A percentile compares a stretch with the other conserved stretches of the same genome.
Conservation (phyloP, 441 rosid species). For the Pelargonium fulgidum region DNA sequence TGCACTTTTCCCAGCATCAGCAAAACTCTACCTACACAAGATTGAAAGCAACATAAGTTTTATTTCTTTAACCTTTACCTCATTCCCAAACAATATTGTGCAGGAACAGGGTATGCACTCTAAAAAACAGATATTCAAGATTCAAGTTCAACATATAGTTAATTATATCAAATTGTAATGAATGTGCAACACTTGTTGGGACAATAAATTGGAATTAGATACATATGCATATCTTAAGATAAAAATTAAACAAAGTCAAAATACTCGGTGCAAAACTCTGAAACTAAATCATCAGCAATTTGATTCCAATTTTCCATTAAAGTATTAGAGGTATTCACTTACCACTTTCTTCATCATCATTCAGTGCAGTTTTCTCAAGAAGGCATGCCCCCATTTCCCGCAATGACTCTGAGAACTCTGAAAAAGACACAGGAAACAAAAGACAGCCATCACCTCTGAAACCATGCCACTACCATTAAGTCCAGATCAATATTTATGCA, state of each 20-base stretch:
- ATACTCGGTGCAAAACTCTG: not conserved
- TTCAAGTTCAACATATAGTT: not conserved
- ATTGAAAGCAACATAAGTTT: conserved; percentile 16
- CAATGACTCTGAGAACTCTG: conserved; percentile 72
- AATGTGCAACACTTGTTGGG: no score
- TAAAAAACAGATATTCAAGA: not conserved
- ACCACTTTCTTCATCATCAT: conserved; percentile 79
- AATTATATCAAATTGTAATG: not conserved
- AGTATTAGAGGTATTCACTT: conserved; percentile 20
- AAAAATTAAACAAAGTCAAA: not conserved
- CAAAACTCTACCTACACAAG: conserved; percentile 52
- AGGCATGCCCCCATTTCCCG: conserved; percentile 63
- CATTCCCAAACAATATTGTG: not conserved
- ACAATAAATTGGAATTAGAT: not conserved
- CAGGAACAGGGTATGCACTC: not conserved
- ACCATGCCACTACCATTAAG: not conserved
- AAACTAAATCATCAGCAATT: not conserved
- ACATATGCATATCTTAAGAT: not conserved
- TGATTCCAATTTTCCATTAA: not conserved
- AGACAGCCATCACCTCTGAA: not conserved
- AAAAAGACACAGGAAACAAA: not conserved
- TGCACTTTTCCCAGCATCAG: conserved; percentile 70
- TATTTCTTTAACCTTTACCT: not conserved
- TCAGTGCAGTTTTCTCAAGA: conserved; percentile 53
- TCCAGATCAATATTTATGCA: no score